Evolutionary conservation across 2,329 filamentous ascomycete genomes (phyloP).

Genomic region (Pseudogymnoascus sp.): DNA sequence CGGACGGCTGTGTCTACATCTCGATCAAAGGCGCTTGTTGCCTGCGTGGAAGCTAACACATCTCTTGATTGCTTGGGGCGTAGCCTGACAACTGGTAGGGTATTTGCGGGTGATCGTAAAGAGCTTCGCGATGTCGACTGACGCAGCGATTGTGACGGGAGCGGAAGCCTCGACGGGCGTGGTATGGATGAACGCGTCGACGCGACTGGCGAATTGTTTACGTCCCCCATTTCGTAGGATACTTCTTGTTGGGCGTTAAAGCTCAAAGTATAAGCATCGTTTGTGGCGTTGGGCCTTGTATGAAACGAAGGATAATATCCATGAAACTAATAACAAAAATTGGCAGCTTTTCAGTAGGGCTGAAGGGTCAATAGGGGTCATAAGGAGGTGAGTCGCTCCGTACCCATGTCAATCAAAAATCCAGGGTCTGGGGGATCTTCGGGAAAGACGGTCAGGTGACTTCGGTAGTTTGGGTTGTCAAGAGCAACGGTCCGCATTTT

Average conservation of each 20-base stretch:
- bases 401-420: constrained; percentile 1
- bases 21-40: neutral
- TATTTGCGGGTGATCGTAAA: neutral
- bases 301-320: neutral
- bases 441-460: neutral
- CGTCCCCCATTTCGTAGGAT: constrained; percentile 8
- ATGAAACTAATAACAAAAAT: neutral
- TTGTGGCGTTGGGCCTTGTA: constrained; percentile 1
- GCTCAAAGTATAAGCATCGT: neutral
- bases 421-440: constrained; percentile 3
- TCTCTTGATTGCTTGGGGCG: neutral
- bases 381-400: neutral
- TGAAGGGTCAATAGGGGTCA: constrained; percentile 5
- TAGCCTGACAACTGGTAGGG: neutral
- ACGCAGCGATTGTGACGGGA: constrained; percentile 26
- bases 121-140: neutral
- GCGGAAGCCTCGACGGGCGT: constrained; percentile 46
- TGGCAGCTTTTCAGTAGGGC: neutral
- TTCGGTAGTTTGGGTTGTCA: constrained; percentile 1
- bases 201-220: constrained; percentile 7
- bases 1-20: neutral
- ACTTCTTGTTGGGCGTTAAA: constrained; percentile 11
- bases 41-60: neutral
- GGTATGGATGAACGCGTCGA: constrained; percentile 33
- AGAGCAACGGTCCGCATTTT: constrained; percentile 8